Evolutionary conservation across 2,329 filamentous ascomycete genomes (phyloP).

Genomic region (Aspergillus viridinutans): DNA sequence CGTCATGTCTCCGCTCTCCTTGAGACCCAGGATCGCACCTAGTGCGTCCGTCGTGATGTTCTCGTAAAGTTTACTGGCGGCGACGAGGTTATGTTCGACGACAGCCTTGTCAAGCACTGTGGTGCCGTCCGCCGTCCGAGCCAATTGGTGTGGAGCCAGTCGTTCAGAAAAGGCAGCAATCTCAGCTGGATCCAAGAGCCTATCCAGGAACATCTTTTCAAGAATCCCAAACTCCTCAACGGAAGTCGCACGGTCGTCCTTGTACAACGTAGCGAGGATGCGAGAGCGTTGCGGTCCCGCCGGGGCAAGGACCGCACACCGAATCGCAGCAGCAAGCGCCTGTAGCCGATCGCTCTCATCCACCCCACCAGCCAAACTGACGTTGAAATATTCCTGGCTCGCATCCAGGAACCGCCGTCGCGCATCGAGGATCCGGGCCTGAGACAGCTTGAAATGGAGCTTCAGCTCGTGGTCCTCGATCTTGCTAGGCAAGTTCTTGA

Average conservation of each 20-base stretch:
- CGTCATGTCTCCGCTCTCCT: constrained; percentile 42
- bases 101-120: constrained; percentile 92
- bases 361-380: constrained; percentile 73
- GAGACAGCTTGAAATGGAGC: constrained; percentile 83
- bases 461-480: constrained; percentile 69
- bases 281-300: constrained; percentile 81
- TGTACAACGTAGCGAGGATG: constrained; percentile 79
- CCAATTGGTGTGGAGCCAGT: constrained; percentile 82
- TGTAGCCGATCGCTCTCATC: constrained; percentile 81
- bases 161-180: constrained; percentile 79
- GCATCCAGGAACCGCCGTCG: constrained; percentile 86
- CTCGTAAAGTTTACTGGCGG: constrained; percentile 71
- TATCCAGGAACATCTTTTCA: constrained; percentile 96
- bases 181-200: constrained; percentile 74
- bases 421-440: constrained; percentile 89
- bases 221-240: constrained; percentile 81
- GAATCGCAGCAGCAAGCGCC: constrained; percentile 80
- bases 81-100: constrained; percentile 91
- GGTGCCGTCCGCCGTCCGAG: constrained; percentile 80
- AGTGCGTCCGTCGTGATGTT: constrained; percentile 75
- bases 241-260: constrained; percentile 76
- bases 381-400: constrained; percentile 79
- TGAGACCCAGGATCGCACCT: constrained; percentile 71
- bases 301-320: constrained; percentile 86
- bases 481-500: constrained; percentile 82